phyloP scores from a whole-genome alignment of 306 rosid genomes.

The Cucumis hystrix region DNA sequence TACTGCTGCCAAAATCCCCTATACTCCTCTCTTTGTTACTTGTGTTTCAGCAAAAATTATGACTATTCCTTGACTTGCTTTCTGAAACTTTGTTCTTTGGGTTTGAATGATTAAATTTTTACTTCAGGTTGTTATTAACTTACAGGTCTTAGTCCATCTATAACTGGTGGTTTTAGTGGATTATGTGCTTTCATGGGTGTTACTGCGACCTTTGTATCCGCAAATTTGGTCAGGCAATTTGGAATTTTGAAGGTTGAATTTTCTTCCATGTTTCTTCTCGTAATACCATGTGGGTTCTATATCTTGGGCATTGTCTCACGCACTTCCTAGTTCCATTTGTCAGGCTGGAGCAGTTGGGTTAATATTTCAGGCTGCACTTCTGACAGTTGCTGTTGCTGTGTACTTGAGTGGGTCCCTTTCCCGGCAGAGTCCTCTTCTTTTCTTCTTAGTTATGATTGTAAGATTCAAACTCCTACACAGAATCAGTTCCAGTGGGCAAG shows the following conservation, averaged over 20 bases:
- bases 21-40: neutral
- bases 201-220: conserved; percentile 87
- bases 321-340: conserved; percentile 10
- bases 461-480: conserved; percentile 14
- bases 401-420: conserved; percentile 64
- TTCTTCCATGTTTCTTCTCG: conserved; percentile 2
- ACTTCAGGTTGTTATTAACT: neutral
- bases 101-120: neutral
- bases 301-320: conserved; percentile 5
- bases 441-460: conserved; percentile 76
- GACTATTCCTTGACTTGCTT: neutral
- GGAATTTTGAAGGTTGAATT: conserved; percentile 74
- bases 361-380: conserved; percentile 85
- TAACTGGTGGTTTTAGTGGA: conserved; percentile 87
- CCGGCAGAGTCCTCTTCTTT: conserved; percentile 61
- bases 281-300: conserved; percentile 7
- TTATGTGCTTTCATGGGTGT: conserved; percentile 92
- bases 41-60: neutral
- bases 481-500: neutral
- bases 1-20: neutral
- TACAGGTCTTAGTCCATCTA: conserved; percentile 73
- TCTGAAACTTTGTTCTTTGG: neutral
- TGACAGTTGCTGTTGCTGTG: conserved; percentile 73
- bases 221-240: conserved; percentile 57
- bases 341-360: conserved; percentile 96